phyloP scores from a whole-genome alignment of 169 alveolate species.

The Neospora caninum region DNA sequence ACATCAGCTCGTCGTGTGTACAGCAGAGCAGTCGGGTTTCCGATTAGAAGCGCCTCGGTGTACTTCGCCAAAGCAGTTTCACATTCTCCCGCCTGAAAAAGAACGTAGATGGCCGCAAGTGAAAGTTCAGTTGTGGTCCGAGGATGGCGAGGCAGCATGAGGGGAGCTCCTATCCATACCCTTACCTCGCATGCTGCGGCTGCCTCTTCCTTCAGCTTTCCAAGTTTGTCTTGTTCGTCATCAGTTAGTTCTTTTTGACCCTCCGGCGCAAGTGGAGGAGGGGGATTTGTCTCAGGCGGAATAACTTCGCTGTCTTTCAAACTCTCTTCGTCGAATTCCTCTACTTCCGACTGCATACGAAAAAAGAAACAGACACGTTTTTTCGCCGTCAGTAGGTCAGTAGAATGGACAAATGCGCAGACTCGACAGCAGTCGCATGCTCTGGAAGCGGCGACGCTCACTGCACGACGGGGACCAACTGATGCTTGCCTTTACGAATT shows the following conservation, averaged over 20 bases:
- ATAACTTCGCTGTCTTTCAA: constrained; percentile 71
- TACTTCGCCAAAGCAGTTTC: constrained; percentile 72
- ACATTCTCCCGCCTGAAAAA: constrained; percentile 67
- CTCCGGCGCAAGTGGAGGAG: constrained; percentile 77
- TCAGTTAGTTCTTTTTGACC: constrained; percentile 78
- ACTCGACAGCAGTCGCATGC: too few species aligned
- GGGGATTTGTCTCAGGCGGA: constrained; percentile 71
- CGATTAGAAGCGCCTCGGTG: constrained; percentile 71
- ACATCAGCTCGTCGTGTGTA: constrained; percentile 79
- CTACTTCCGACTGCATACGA: constrained; percentile 67
- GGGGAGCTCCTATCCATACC: background rate
- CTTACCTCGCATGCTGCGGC: constrained; percentile 62
- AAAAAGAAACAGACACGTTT: background rate
- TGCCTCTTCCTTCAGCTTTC: constrained; percentile 77
- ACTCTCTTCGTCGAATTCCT: constrained; percentile 69
- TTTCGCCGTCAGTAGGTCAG: too few species aligned
- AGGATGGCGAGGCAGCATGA: background rate
- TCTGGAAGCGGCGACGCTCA: too few species aligned
- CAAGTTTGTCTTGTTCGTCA: constrained; percentile 71
- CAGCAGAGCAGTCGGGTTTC: constrained; percentile 81
- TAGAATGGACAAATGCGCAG: background rate
- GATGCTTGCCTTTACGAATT: background rate
- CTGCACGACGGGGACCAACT: too few species aligned
- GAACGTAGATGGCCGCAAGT: background rate
- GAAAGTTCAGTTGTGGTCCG: background rate